Percentiles rank a stretch among this genome's conserved stretches.
Conservation (phyloP, 225 moss, liverwort and hornwort species). For the Rhytidiadelphus loreus region DNA sequence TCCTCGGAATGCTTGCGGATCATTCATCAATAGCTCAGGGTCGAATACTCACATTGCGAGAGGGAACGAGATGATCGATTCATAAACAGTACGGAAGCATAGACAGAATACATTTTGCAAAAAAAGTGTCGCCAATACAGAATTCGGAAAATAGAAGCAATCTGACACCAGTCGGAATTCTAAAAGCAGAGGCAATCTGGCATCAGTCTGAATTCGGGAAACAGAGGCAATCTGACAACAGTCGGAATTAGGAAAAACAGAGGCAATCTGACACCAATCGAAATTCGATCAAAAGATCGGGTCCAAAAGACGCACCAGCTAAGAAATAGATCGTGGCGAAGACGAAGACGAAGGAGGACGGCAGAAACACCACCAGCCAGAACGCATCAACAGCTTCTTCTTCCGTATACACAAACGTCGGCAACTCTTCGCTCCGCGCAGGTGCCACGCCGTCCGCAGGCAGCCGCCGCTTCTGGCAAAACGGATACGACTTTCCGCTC, state of each 20-base stretch:
- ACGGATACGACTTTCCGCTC: conserved; percentile 56
- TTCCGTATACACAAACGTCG: conserved; percentile 54
- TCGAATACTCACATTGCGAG: neutral
- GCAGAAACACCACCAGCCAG: conserved; percentile 81
- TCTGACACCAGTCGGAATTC: neutral
- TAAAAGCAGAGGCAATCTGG: neutral
- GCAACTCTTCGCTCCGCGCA: neutral
- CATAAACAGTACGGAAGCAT: neutral
- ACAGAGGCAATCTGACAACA: neutral
- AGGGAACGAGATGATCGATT: neutral
- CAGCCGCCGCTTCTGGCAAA: conserved; percentile 68
- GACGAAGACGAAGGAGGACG: conserved; percentile 59
- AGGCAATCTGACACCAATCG: neutral
- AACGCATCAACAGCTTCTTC: conserved; percentile 76
- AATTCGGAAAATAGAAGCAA: neutral
- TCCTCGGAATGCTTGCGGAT: neutral
- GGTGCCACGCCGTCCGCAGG: neutral
- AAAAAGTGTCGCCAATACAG: neutral
- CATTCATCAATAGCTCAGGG: neutral
- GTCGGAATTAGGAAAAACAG: neutral
- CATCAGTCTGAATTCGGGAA: neutral
- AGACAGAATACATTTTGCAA: neutral
- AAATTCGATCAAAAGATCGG: neutral
- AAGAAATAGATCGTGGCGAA: conserved; percentile 72
- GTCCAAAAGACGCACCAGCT: conserved; percentile 40